A percentile compares a stretch with the other conserved stretches of the same genome.
Conservation (phyloP, 2,329 filamentous ascomycete species). For the Aspergillus fructus region DNA sequence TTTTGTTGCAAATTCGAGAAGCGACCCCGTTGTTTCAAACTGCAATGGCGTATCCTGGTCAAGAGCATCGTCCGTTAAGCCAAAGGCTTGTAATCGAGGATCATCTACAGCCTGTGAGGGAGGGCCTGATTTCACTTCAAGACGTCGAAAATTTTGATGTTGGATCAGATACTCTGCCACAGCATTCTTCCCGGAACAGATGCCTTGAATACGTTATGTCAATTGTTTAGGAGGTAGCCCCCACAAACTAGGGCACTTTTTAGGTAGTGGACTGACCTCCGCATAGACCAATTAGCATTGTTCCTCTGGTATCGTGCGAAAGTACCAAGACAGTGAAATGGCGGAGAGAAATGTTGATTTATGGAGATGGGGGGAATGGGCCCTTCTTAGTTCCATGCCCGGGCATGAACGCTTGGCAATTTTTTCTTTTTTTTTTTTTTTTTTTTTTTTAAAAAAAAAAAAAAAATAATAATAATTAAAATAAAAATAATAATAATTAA, state of each 20-base stretch:
- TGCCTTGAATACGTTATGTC: constrained; percentile 57
- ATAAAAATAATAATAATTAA: no score
- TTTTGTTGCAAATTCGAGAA: constrained; percentile 83
- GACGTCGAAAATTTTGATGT: constrained; percentile 75
- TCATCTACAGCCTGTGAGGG: constrained; percentile 22
- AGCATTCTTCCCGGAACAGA: constrained; percentile 89
- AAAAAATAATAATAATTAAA: no score
- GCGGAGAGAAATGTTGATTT: neutral
- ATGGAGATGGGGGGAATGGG: neutral
- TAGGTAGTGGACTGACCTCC: constrained; percentile 39
- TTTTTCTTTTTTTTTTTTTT: no score
- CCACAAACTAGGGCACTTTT: neutral
- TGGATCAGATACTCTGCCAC: constrained; percentile 85
- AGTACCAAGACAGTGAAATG: neutral
- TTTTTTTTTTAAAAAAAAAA: no score
- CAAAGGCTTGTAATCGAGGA: constrained; percentile 26
- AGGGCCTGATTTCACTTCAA: constrained; percentile 56
- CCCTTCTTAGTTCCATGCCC: no score
- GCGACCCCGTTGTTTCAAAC: constrained; percentile 65
- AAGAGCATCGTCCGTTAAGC: constrained; percentile 18
- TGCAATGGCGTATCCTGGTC: constrained; percentile 21
- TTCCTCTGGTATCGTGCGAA: neutral
- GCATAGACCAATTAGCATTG: constrained; percentile 54
- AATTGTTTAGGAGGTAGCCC: neutral
- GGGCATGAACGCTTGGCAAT: no score